A percentile compares a stretch with the other conserved stretches of the same genome.
Evolutionary conservation across 805 yeast genomes (phyloP).

Genomic region (Lipomyces spencermartinsiae): DNA sequence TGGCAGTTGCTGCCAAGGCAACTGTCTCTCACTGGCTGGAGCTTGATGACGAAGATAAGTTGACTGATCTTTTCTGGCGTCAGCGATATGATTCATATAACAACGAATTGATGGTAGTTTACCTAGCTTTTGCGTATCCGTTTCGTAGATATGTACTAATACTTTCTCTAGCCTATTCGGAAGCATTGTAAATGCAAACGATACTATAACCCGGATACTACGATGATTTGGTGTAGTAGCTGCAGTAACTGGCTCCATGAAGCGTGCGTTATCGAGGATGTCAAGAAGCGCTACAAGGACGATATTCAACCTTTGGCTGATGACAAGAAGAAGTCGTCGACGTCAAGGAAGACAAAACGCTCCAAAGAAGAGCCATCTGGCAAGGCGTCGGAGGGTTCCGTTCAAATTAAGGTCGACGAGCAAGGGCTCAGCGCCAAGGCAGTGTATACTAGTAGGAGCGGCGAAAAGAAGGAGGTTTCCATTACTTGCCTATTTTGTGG

Average conservation of each 20-base stretch:
- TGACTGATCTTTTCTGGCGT: slow-evolving; percentile 36
- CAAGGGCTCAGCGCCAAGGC: slow-evolving; percentile 17
- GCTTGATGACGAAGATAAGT: slow-evolving; percentile 12
- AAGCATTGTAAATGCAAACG: slow-evolving; percentile 28
- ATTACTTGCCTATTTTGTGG: slow-evolving; percentile 19
- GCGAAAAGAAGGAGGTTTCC: slow-evolving; percentile 16
- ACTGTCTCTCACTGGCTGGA: slow-evolving; percentile 31
- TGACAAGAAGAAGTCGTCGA: neutral
- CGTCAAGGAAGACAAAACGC: neutral
- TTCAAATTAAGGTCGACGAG: slow-evolving; percentile 13
- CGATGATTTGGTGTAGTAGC: slow-evolving; percentile 29
- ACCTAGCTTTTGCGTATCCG: no score
- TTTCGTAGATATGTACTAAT: neutral
- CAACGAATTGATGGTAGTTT: slow-evolving; percentile 24
- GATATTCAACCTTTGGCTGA: slow-evolving; percentile 13
- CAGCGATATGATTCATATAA: slow-evolving; percentile 30
- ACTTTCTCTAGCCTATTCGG: slow-evolving; percentile 20
- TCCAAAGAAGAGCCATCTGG: neutral
- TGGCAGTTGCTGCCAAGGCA: slow-evolving; percentile 30
- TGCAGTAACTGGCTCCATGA: slow-evolving; percentile 32
- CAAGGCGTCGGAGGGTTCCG: slow-evolving; percentile 8
- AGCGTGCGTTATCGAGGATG: slow-evolving; percentile 28
- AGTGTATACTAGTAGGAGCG: slow-evolving; percentile 12
- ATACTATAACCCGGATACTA: slow-evolving; percentile 30
- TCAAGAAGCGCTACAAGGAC: slow-evolving; percentile 19